phyloP scores from a whole-genome alignment of 768 basidiomycete genomes.

The Leccinum subtestaceum region DNA sequence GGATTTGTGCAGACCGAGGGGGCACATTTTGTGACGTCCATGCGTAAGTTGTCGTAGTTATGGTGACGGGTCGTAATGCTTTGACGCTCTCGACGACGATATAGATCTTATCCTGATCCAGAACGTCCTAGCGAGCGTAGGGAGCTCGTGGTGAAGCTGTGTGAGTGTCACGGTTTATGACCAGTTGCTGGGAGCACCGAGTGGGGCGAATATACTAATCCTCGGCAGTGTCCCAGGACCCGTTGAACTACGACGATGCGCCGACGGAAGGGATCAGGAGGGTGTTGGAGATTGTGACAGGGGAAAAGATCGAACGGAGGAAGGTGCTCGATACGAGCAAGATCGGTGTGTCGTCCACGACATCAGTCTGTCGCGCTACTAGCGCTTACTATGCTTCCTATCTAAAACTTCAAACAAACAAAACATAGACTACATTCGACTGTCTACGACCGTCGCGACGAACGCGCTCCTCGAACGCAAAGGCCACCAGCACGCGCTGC shows the following conservation, averaged over 20 bases:
- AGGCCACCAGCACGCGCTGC: conserved; percentile 85
- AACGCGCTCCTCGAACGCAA: conserved; percentile 95
- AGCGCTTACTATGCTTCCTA: background rate
- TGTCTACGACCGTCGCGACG: conserved; percentile 94
- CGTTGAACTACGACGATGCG: conserved; percentile 84
- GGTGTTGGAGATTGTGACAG: conserved; percentile 75
- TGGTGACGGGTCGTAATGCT: background rate
- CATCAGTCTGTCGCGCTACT: too few relatives aligned
- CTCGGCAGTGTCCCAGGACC: conserved; percentile 79
- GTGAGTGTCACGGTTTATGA: conserved; percentile 38
- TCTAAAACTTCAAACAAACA: background rate
- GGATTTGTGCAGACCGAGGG: conserved; percentile 85
- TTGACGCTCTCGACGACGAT: background rate
- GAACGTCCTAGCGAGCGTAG: conserved; percentile 56
- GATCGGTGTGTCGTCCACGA: conserved; percentile 53
- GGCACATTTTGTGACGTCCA: conserved; percentile 93
- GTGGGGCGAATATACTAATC: background rate
- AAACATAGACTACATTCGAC: conserved; percentile 75
- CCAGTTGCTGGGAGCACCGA: background rate
- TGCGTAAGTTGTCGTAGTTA: conserved; percentile 47
- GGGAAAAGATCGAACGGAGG: conserved; percentile 65
- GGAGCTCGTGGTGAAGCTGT: conserved; percentile 87
- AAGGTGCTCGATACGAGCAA: conserved; percentile 69
- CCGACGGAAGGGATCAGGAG: conserved; percentile 93
- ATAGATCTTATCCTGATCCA: conserved; percentile 73